phyloP scores from a whole-genome alignment of 139 green algal species.

The Coccomyxa sp. region DNA sequence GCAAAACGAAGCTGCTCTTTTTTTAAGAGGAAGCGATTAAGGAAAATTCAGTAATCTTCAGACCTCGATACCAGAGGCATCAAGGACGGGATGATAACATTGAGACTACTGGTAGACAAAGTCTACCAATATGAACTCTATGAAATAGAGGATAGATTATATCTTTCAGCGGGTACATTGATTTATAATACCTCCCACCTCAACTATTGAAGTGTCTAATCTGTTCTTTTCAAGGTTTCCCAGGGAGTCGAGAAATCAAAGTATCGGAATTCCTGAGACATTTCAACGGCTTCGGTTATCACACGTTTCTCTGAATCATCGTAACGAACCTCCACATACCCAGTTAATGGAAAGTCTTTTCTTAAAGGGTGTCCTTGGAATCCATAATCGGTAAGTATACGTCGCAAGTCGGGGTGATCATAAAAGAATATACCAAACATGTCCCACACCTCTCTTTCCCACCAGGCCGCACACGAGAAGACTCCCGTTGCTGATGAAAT shows the following conservation, averaged over 20 bases:
- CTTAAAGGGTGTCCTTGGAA: conserved; percentile 83
- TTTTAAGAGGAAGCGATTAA: too few relatives aligned
- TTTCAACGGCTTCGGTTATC: conserved; percentile 48
- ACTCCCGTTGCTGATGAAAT: conserved; percentile 36
- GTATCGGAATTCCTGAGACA: conserved; percentile 63
- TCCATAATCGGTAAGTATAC: conserved; percentile 88
- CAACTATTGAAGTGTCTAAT: conserved; percentile 1
- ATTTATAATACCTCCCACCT: too few relatives aligned
- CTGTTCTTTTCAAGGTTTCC: conserved; percentile 44
- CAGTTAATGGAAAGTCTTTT: conserved; percentile 87
- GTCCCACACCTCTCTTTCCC: conserved; percentile 78
- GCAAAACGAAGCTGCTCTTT: too few relatives aligned
- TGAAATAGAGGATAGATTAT: too few relatives aligned
- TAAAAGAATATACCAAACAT: conserved; percentile 91
- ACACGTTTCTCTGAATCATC: conserved; percentile 59
- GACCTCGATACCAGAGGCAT: too few relatives aligned
- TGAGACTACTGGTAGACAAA: too few relatives aligned
- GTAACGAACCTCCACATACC: conserved; percentile 75
- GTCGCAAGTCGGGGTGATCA: conserved; percentile 79
- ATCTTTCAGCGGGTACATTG: too few relatives aligned
- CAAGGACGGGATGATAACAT: too few relatives aligned
- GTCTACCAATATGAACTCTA: too few relatives aligned
- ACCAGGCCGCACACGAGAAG: conserved; percentile 51
- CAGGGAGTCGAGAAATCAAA: conserved; percentile 81
- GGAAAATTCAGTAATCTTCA: too few relatives aligned